Conservation (phyloP, 306 rosid genomes). For the Prunus armeniaca region DNA sequence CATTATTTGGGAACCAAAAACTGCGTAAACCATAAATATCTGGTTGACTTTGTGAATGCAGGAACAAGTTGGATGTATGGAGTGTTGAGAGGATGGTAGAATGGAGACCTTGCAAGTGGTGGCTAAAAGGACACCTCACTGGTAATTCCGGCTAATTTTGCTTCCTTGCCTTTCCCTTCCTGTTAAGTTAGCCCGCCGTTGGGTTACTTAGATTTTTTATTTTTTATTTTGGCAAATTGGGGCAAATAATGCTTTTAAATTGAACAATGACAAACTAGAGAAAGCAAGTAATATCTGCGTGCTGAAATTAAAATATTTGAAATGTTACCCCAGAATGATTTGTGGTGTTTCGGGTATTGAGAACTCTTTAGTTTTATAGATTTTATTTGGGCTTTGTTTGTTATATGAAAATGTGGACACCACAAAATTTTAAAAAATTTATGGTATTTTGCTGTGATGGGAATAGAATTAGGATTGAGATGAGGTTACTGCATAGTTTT, state of each 20-base stretch:
- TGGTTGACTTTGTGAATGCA: slow-evolving; percentile 30
- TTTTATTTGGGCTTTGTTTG: slow-evolving; percentile 4
- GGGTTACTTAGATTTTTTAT: not conserved
- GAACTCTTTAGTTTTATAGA: not conserved
- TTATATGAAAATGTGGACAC: not conserved
- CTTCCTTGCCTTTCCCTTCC: not conserved
- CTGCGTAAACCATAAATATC: not conserved
- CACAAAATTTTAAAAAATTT: not conserved
- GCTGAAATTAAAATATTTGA: not conserved
- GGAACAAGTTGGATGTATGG: slow-evolving; percentile 66
- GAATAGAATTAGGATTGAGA: slow-evolving; percentile 12
- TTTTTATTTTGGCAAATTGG: not conserved
- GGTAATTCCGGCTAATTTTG: slow-evolving; percentile 33
- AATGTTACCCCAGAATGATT: not conserved
- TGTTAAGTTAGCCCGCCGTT: not conserved
- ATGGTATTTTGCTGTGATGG: not conserved
- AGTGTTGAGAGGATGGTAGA: slow-evolving; percentile 65
- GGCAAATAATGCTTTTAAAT: not conserved
- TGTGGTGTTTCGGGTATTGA: not conserved
- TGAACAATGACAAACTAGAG: not conserved
- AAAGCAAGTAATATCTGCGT: not conserved
- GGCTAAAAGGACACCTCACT: slow-evolving; percentile 59
- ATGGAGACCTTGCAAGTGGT: slow-evolving; percentile 97
- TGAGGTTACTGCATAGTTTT: slow-evolving; percentile 22
- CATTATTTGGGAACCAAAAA: not conserved